Percentiles rank a stretch among this genome's conserved stretches.
phyloP scores from a whole-genome alignment of 768 basidiomycete species.

The Melanogaster broomeanus region DNA sequence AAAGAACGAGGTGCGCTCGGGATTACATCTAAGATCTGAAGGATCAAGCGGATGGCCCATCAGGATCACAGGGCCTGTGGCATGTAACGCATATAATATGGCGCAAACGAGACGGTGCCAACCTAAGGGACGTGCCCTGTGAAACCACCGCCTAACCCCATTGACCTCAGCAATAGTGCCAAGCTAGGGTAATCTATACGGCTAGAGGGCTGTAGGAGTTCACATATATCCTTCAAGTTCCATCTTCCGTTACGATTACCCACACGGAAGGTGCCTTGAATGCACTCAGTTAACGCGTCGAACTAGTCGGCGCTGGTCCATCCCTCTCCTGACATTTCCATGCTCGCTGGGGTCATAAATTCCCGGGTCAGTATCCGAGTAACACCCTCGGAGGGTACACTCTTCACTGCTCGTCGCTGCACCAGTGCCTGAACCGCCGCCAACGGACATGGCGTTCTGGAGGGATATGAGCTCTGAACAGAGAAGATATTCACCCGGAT shows the following conservation, averaged over 20 bases:
- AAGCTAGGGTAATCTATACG: slow-evolving; percentile 11
- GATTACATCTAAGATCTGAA: background rate
- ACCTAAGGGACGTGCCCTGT: slow-evolving; percentile 12
- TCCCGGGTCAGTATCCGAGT: slow-evolving; percentile 68
- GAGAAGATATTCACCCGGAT: slow-evolving; percentile 70
- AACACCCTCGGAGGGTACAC: slow-evolving; percentile 70
- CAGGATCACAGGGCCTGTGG: background rate
- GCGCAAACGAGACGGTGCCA: background rate
- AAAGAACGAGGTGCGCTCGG: background rate
- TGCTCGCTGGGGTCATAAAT: slow-evolving; percentile 49
- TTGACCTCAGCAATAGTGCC: slow-evolving; percentile 11
- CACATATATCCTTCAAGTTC: background rate
- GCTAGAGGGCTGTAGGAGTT: background rate
- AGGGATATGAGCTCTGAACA: slow-evolving; percentile 81
- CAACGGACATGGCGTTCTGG: slow-evolving; percentile 53
- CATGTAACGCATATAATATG: slow-evolving; percentile 8
- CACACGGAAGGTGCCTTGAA: background rate
- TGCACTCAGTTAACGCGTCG: slow-evolving; percentile 10
- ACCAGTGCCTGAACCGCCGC: slow-evolving; percentile 33
- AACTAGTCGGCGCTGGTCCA: slow-evolving; percentile 28
- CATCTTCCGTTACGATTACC: background rate
- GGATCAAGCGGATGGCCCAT: background rate
- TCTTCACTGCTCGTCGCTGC: slow-evolving; percentile 32
- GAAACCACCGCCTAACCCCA: background rate
- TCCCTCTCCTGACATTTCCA: slow-evolving; percentile 6